Evolutionary conservation across 2,329 filamentous ascomycete genomes (phyloP), one percentile per base, ranked within the genome.

Genomic region (Pseudocercospora eumusae): DNA sequence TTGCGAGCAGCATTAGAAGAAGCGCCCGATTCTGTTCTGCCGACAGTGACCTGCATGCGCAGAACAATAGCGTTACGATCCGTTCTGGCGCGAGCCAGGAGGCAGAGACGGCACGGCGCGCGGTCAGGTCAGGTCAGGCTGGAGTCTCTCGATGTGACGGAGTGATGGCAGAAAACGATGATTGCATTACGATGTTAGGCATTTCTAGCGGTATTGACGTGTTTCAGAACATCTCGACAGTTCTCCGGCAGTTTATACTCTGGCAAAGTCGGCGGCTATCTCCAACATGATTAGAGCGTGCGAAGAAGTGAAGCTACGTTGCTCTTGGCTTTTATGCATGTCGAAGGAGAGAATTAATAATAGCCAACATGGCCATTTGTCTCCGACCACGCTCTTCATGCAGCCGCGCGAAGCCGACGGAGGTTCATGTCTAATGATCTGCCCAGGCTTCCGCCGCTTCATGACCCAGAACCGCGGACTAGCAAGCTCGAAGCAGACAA

Each of bases 21-120:
- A 20, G 28, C 52, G 10, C 52, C n/a, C 15, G n/a, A 33, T 54
- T 20, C 10, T 54, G 9, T 40, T 36, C 9, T 54, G 15, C 28
- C 52, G 52, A 40, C 52, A 21, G 52, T 40, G 31, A 36, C n/a
- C 31, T 36, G 52, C 52, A 52, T 28, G n/a, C n/a, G n/a, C 52
- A 54, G 21, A 18, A 23, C 52, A 54, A 47, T 47, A 31, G 55
- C 55, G 55, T 57, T 27, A 47, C 33, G 36, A 57, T 57, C 55
- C 49, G 40, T 21, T 36, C 40, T 53, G 53, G 53, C 61, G 44
- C 44, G 28, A 59, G 53, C 52, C 42, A 59, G 61, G 56, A 52
- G 40, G 61, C 40, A 47, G 25, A 56, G 49, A 49, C 57, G 61
- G 61, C 57, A 59, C 56, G 56, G 45, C 33, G 52, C 61, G 61